Percentiles rank a stretch among this genome's conserved stretches.
Evolutionary conservation across 768 basidiomycete species (phyloP).

Genomic region (Trametes gibbosa): DNA sequence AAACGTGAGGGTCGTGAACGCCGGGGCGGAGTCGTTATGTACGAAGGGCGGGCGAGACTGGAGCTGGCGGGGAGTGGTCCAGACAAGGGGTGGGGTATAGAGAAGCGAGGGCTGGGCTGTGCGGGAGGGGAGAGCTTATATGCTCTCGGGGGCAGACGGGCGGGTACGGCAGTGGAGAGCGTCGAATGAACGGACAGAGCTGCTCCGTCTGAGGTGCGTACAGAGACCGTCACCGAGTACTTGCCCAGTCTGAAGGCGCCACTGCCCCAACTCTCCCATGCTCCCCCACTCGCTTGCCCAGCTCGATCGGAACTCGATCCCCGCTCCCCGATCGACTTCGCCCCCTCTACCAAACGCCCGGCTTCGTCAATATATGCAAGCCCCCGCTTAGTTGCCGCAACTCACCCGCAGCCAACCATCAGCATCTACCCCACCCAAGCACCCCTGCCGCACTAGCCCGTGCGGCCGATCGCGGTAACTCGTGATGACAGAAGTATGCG

Average conservation of each 20-base stretch:
- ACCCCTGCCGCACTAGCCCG: no score
- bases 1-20: constrained; percentile 2
- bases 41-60: neutral
- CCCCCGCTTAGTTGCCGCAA: neutral
- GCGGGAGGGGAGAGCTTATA: constrained; percentile 1
- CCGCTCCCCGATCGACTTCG: neutral
- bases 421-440: neutral
- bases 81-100: neutral
- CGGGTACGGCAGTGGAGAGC: neutral
- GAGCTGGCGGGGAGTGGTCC: constrained; percentile 7
- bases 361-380: neutral
- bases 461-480: no score
- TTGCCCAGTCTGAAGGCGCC: neutral
- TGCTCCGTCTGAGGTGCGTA: neutral
- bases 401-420: neutral
- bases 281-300: constrained; percentile 4
- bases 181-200: neutral
- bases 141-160: neutral
- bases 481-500: constrained; percentile 2
- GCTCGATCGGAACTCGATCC: constrained; percentile 1
- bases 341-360: neutral
- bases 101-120: neutral
- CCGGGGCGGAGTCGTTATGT: constrained; percentile 4
- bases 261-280: constrained; percentile 17
- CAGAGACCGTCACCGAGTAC: no score